A percentile compares a stretch with the other conserved stretches of the same genome.
Evolutionary conservation across 352 stramenopile genomes (phyloP).

Genomic region (Phytophthora hibernalis): DNA sequence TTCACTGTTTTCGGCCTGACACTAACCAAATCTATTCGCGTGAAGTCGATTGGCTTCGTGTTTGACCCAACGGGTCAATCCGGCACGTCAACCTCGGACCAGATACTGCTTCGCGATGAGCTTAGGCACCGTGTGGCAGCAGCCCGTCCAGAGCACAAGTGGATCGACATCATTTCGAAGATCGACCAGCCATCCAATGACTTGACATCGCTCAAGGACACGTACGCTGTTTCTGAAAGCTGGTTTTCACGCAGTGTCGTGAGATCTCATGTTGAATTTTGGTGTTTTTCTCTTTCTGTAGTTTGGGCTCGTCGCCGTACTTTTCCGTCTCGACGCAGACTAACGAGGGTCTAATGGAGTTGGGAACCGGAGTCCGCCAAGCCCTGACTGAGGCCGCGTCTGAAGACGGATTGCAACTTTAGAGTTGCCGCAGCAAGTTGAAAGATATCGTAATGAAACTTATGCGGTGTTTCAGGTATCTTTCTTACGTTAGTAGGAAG

Average conservation of each 20-base stretch:
- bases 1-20: conserved; percentile 5
- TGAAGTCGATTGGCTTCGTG: conserved; percentile 84
- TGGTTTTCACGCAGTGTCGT: background rate
- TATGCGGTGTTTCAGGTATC: background rate
- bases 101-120: conserved; percentile 79
- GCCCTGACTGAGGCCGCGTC: conserved; percentile 47
- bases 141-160: conserved; percentile 57
- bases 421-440: conserved; percentile 13
- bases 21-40: background rate
- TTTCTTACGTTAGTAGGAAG: background rate
- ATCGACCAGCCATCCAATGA: conserved; percentile 70
- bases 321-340: conserved; percentile 75
- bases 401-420: conserved; percentile 17
- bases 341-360: conserved; percentile 73
- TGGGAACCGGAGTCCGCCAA: conserved; percentile 63
- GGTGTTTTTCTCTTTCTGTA: conserved; percentile 21
- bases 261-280: background rate
- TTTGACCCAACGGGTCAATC: conserved; percentile 80
- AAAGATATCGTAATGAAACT: background rate
- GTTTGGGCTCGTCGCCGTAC: conserved; percentile 23
- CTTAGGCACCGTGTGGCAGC: conserved; percentile 56
- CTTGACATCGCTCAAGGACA: conserved; percentile 40
- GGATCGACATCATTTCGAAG: conserved; percentile 90
- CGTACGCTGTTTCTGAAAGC: conserved; percentile 29
- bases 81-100: conserved; percentile 66